Evolutionary conservation across 371 early-diverging fungal genomes (phyloP).

Genomic region (Mucor piriformis): DNA sequence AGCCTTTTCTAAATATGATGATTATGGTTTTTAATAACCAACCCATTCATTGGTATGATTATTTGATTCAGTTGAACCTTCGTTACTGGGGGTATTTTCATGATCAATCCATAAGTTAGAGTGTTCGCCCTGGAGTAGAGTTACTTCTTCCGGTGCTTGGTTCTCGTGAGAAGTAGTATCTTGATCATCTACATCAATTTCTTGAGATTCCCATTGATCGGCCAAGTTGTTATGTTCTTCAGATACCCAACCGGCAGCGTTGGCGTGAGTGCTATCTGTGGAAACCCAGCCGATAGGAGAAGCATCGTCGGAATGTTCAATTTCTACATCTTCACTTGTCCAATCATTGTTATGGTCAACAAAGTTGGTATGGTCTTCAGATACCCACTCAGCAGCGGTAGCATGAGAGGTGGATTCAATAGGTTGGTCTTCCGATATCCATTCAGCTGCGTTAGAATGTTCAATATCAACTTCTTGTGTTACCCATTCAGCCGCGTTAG

Average conservation of each 20-base stretch:
- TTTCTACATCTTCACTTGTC: slow-evolving; percentile 3
- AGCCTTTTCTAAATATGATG: not conserved
- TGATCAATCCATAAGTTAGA: not conserved
- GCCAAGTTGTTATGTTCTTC: slow-evolving; percentile 15
- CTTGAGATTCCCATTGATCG: slow-evolving; percentile 12
- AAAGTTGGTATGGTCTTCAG: slow-evolving; percentile 9
- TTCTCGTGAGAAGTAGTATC: not conserved
- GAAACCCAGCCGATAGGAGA: slow-evolving; percentile 19
- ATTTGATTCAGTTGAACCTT: not conserved
- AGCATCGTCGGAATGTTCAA: slow-evolving; percentile 1
- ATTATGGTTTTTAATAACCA: slow-evolving; percentile 5
- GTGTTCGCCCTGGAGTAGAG: slow-evolving; percentile 19
- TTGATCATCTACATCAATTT: slow-evolving; percentile 6
- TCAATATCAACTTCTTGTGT: slow-evolving; percentile 4
- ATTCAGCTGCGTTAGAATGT: slow-evolving; percentile 8
- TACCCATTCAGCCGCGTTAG: slow-evolving; percentile 21
- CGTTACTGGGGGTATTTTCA: slow-evolving; percentile 17
- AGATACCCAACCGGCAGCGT: slow-evolving; percentile 7
- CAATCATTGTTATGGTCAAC: slow-evolving; percentile 1
- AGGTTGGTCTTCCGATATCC: slow-evolving; percentile 12
- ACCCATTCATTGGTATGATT: slow-evolving; percentile 14
- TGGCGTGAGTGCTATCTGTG: not conserved
- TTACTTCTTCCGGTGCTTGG: slow-evolving; percentile 2
- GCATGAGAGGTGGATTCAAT: slow-evolving; percentile 1
- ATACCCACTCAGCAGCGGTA: slow-evolving; percentile 23